Evolutionary conservation across 345 rosid genomes (phyloP), one percentile per base, ranked within the genome.

Genomic region (Aquilaria yunnanensis): DNA sequence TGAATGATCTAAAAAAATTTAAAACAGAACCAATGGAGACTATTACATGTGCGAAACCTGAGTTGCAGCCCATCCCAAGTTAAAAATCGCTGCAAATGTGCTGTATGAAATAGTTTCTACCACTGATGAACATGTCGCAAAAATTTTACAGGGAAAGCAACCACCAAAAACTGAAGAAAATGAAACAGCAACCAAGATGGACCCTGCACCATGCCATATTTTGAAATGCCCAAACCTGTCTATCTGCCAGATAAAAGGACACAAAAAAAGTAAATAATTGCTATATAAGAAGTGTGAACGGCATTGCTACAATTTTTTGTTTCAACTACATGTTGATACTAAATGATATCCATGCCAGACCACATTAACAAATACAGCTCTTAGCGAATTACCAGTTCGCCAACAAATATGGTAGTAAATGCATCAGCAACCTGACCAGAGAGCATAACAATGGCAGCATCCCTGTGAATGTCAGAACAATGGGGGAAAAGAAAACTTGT

Each of bases 201-300:
- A 86, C 75, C 98, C 98, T 59, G 90, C 97, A 63, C 81, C 96
- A 79, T 80, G 97, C 97, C 98, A 93, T 57, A 88, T 50, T 77
- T 93, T 93, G 87, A 93, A 93, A 81, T 73, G 85, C 32, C 98
- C 98, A 84, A 90, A 93, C 80, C 98, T 88, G 85, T 92, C 97
- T 73, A 92, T 87, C 98, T 89, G 76, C 63, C 68, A 71, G 60
- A 61, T 32, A 64, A 67, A 67, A 60, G 49, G 41, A 57, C 12
- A 60, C 47, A 29, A 62, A 16, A 34, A 43, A 34, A 41, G 8
- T 11, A 31, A 14, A 31, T 7, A 33, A 57, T 23, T 1, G 32
- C n/a, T 10, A 23, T 14, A 29, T 33, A 57, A 23, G 7, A 57
- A 23, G 31, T 57, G 16, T 41, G 29, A 8, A 58, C 14, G 32